These are phyloP conservation scores for Thalassiosira oceanica DNA, from an alignment of 352 stramenopile species.

Conservation along the genomic window DNA sequence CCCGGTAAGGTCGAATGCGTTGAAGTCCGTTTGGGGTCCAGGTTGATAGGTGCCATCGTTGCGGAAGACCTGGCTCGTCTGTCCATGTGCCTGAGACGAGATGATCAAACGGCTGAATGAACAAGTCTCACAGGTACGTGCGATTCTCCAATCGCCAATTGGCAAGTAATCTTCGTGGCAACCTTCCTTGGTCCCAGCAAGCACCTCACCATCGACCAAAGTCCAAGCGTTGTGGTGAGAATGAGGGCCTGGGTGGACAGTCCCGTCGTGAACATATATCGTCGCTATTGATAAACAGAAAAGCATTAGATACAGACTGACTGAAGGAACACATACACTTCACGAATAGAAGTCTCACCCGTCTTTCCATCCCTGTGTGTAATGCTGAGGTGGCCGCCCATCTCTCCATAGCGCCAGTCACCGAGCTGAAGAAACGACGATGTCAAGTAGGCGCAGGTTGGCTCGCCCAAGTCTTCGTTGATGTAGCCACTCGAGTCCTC, in stretches of 20 bases:
- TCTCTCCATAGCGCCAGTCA: conserved; percentile 1
- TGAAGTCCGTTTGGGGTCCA: neutral
- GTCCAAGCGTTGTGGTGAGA: neutral
- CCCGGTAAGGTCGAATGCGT: neutral
- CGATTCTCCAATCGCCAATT: conserved; percentile 3
- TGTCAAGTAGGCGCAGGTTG: conserved; percentile 8
- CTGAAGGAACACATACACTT: no score
- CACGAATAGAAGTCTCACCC: no score
- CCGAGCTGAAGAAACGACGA: conserved; percentile 3
- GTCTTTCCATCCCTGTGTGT: neutral
- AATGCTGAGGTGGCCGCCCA: neutral
- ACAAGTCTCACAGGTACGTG: neutral
- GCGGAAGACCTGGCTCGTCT: conserved; percentile 5
- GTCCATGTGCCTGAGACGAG: neutral
- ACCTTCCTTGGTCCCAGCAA: neutral
- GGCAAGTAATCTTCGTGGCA: conserved; percentile 5
- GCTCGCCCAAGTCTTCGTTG: conserved; percentile 1
- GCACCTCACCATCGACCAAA: neutral
- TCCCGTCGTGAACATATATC: conserved; percentile 1
- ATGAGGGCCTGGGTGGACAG: neutral
- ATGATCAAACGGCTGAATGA: conserved; percentile 2
- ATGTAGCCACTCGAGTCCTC: neutral
- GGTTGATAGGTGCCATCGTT: neutral
- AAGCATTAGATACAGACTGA: no score
- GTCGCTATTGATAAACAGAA: no score